Evolutionary conservation across 305 asterid genomes (phyloP).

Genomic region (Rubia tinctorum): DNA sequence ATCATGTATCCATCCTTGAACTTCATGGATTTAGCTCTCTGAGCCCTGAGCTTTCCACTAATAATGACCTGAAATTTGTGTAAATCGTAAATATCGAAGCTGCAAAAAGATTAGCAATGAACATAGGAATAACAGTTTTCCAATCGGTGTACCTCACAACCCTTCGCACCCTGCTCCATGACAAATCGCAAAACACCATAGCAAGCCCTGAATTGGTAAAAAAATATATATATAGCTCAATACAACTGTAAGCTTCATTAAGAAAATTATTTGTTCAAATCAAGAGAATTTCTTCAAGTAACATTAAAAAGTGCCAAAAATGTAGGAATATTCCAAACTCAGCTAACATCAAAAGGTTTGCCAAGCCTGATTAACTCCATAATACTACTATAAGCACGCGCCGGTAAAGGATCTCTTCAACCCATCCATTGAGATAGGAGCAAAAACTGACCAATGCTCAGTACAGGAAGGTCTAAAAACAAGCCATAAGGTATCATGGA

Average conservation of each 20-base stretch:
- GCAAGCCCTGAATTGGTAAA: conserved; percentile 20
- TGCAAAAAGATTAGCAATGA: neutral
- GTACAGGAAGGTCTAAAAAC: neutral
- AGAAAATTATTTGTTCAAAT: neutral
- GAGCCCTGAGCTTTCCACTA: conserved; percentile 34
- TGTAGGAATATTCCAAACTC: conserved; percentile 20
- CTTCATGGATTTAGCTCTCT: conserved; percentile 33
- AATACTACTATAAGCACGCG: conserved; percentile 3
- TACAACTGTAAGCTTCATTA: too few relatives aligned
- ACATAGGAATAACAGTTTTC: neutral
- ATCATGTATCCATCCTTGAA: conserved; percentile 37
- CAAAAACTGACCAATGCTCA: neutral
- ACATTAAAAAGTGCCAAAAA: neutral
- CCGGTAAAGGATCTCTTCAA: neutral
- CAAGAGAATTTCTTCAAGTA: neutral
- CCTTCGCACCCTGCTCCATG: conserved; percentile 36
- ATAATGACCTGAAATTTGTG: conserved; percentile 24
- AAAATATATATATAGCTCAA: too few relatives aligned
- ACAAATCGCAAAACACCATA: conserved; percentile 34
- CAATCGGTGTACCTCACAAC: conserved; percentile 24
- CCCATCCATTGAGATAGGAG: conserved; percentile 9
- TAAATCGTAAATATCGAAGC: neutral
- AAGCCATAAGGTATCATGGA: neutral
- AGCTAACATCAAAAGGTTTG: conserved; percentile 8
- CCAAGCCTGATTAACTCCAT: conserved; percentile 16